Conservation (phyloP, 2,329 filamentous ascomycete genomes). For the Sporothrix euskadiensis region DNA sequence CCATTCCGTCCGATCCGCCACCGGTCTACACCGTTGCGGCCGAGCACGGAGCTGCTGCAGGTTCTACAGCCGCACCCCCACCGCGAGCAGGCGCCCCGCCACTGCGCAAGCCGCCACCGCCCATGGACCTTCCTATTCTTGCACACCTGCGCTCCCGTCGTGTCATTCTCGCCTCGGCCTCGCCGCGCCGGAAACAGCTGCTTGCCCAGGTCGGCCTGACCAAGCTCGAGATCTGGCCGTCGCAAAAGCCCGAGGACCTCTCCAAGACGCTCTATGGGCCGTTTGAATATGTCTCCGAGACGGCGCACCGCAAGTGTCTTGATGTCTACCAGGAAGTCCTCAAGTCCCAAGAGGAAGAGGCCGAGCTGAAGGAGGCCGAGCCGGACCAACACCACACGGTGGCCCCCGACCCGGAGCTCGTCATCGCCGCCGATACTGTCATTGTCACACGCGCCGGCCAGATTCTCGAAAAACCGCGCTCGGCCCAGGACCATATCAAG, state of each 20-base stretch:
- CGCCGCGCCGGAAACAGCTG: slow-evolving; percentile 79
- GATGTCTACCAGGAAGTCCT: slow-evolving; percentile 62
- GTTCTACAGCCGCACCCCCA: slow-evolving; percentile 35
- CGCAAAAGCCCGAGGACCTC: slow-evolving; percentile 80
- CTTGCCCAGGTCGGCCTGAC: slow-evolving; percentile 76
- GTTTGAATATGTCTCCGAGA: slow-evolving; percentile 87
- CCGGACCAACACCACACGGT: slow-evolving; percentile 30
- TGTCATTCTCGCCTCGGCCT: slow-evolving; percentile 86
- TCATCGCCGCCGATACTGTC: slow-evolving; percentile 88
- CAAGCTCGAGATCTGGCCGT: slow-evolving; percentile 82
- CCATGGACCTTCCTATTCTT: slow-evolving; percentile 78
- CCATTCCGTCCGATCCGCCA: slow-evolving; percentile 44
- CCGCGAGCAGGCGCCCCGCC: not conserved
- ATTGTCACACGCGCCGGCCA: slow-evolving; percentile 73
- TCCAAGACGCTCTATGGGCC: slow-evolving; percentile 72
- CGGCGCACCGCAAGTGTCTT: slow-evolving; percentile 79
- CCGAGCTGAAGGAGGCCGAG: slow-evolving; percentile 32
- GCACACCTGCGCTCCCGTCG: slow-evolving; percentile 73
- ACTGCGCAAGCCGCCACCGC: slow-evolving; percentile 56
- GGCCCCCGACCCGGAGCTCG: slow-evolving; percentile 70
- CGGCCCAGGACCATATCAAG: slow-evolving; percentile 73
- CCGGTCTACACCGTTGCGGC: slow-evolving; percentile 49
- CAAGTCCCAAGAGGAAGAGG: slow-evolving; percentile 37
- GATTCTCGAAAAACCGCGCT: slow-evolving; percentile 88
- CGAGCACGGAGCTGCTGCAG: slow-evolving; percentile 40